phyloP scores from a whole-genome alignment of 352 stramenopile species.

The Globisporangium solare region DNA sequence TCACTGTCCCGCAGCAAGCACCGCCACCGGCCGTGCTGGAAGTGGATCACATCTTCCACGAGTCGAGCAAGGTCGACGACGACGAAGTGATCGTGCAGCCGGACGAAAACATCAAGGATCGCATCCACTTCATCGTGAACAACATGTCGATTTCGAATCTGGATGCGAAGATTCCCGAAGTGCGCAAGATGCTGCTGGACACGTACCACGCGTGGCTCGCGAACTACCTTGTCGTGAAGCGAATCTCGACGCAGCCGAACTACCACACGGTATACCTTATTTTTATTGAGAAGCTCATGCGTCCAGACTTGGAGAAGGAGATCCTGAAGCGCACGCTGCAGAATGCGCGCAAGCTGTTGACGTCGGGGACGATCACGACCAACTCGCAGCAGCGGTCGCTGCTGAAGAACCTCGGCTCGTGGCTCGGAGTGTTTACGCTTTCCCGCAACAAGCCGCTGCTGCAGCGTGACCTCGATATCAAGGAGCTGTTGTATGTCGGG shows the following conservation, averaged over 20 bases:
- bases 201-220: slow-evolving; percentile 97
- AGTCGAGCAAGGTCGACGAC: slow-evolving; percentile 58
- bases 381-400: slow-evolving; percentile 97
- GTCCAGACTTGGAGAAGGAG: slow-evolving; percentile 88
- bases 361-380: slow-evolving; percentile 97
- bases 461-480: slow-evolving; percentile 97
- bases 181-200: slow-evolving; percentile 92
- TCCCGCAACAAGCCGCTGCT: slow-evolving; percentile 97
- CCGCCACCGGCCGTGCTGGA: slow-evolving; percentile 50
- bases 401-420: slow-evolving; percentile 98
- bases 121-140: slow-evolving; percentile 99
- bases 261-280: slow-evolving; percentile 98
- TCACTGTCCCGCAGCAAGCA: slow-evolving; percentile 33
- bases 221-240: slow-evolving; percentile 98
- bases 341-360: slow-evolving; percentile 95
- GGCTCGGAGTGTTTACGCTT: slow-evolving; percentile 98
- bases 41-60: slow-evolving; percentile 84
- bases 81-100: slow-evolving; percentile 60
- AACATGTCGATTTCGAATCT: slow-evolving; percentile 98
- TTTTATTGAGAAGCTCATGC: slow-evolving; percentile 97
- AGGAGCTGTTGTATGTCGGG: slow-evolving; percentile 96
- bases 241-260: slow-evolving; percentile 98
- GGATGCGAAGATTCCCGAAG: slow-evolving; percentile 94
- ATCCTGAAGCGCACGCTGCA: slow-evolving; percentile 95
- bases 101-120: slow-evolving; percentile 88